phyloP scores from a whole-genome alignment of 1,284 basidiomycete species.

The Golubevia sp. region DNA sequence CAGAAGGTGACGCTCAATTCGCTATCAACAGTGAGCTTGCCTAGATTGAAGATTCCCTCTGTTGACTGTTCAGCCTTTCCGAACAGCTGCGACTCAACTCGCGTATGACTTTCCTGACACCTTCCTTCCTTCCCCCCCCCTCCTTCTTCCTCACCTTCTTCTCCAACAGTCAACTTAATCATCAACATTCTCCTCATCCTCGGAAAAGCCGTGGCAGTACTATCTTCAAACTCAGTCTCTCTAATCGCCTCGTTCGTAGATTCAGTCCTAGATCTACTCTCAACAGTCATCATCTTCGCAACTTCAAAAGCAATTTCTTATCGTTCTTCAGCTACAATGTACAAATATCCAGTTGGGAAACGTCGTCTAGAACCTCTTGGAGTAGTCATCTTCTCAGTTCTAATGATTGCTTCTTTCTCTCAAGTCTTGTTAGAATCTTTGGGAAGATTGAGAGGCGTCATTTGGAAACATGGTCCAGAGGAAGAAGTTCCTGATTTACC shows the following conservation, averaged over 20 bases:
- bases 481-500: constrained; percentile 29
- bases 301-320: constrained; percentile 50
- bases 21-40: constrained; percentile 41
- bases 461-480: constrained; percentile 12
- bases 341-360: constrained; percentile 59
- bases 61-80: too few relatives aligned
- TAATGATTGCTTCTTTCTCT: constrained; percentile 57
- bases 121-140: too few relatives aligned
- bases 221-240: constrained; percentile 59
- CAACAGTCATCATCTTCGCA: constrained; percentile 57
- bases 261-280: constrained; percentile 54
- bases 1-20: constrained; percentile 38
- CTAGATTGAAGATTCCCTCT: too few relatives aligned
- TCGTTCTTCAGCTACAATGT: constrained; percentile 48
- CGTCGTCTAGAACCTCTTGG: constrained; percentile 55
- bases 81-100: too few relatives aligned
- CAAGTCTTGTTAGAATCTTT: constrained; percentile 56
- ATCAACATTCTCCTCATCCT: constrained; percentile 49
- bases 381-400: constrained; percentile 56
- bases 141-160: too few relatives aligned
- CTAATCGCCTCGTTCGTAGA: constrained; percentile 57
- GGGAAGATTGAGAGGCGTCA: constrained; percentile 29
- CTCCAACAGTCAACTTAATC: constrained; percentile 28
- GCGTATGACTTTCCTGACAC: too few relatives aligned
- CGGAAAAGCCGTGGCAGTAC: constrained; percentile 52